Evolutionary conservation across 768 basidiomycete genomes (phyloP), one percentile per base, ranked within the genome.

Genomic region (Butyriboletus loyo): DNA sequence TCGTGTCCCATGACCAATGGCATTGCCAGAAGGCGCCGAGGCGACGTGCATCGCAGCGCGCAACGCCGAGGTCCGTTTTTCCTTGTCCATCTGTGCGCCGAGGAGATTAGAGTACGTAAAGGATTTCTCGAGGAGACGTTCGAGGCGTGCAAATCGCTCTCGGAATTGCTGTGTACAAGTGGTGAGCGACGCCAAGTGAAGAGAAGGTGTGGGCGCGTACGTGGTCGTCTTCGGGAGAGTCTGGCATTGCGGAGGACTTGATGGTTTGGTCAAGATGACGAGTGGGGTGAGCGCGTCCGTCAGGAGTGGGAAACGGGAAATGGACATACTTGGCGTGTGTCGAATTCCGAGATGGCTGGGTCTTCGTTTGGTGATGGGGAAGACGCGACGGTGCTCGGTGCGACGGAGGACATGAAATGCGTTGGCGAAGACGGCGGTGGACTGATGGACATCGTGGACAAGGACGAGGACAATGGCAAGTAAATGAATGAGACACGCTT

Each of bases 81-180:
- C 80, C 63, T 80, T 75, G 55, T 90, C 87, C 88, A 93, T 92
- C 51, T 86, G 81, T 22, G 82, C 75, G 42, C 84, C 81, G 14
- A 94, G 74, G 37, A 89, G 77, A 47, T 74, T 77, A 1, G 90
- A 85, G 61, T 87, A 93, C n/a, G 85, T 75, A 1, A 81, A 79
- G 0, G 89, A 91, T 60, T 87, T 87, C 49, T 92, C 78, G 21
- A 94, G 77, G 24, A 94, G 79, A 46, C 76, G 82, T 49, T 83
- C 75, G 19, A 91, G 81, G 10, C 80, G 75, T 22, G 71, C 63
- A 30, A 78, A 77, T 39, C 83, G 78, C 31, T 72, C 71, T 14
- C 73, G 73, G 45, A 77, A 75, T 54, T 81, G 81, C 81, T 84
- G 17, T 21, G n/a, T 7, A 4, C 14, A 15, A 14, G 17, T n/a